Base-by-base conservation (phyloP, 2,329 filamentous ascomycete genomes). In the Sarocladium strictum region DNA sequence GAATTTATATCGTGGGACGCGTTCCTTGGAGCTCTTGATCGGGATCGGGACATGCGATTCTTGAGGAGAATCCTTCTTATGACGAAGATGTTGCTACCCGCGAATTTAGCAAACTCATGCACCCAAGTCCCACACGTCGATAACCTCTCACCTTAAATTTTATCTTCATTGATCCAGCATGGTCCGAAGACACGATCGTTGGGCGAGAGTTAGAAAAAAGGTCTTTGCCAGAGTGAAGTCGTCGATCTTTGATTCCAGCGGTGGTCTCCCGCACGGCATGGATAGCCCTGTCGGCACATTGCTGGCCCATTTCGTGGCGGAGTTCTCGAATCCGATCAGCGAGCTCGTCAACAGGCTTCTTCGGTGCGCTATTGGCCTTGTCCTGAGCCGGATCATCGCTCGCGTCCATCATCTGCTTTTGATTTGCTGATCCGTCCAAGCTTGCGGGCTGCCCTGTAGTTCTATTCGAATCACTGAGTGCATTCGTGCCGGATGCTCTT, bases 1-100 rank as follows among this genome's bases (percentile, higher is more conserved):
- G 58, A 82, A 83, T 27, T 76, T 71, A 61, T 84, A 84, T 24
- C 69, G 68, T n/a, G 81, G 81, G 9, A 82, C 80, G n/a, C 74
- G 70, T 19, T 76, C 71, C 58, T 72, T 74, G 54, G 76, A 70
- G 2, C 78, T 76, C 59, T 76, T 76, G 58, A 81, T 73, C 59
- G 73, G 69, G n/a, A 71, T 61, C 3, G 77, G 71, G 2, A 63
- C 59, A 57, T 74, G 72, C 23, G 71, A 67, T 53, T 67, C 63
- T 55, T 75, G 72, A 54, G 67, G 47, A 4, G 47, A 32, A 51
- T 51, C 47, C 23, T 51, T 65, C 56, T 71, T 73, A 23, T 51
- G 47, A 3, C 47, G 47, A 11, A 64, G 64, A 61, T 71, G 74
- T 61, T 76, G 77, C 72, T 76, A 62, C 58, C n/a, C n/a, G n/a